Conservation (phyloP, 2,329 filamentous ascomycete species). For the Xylariaceae sp. region DNA sequence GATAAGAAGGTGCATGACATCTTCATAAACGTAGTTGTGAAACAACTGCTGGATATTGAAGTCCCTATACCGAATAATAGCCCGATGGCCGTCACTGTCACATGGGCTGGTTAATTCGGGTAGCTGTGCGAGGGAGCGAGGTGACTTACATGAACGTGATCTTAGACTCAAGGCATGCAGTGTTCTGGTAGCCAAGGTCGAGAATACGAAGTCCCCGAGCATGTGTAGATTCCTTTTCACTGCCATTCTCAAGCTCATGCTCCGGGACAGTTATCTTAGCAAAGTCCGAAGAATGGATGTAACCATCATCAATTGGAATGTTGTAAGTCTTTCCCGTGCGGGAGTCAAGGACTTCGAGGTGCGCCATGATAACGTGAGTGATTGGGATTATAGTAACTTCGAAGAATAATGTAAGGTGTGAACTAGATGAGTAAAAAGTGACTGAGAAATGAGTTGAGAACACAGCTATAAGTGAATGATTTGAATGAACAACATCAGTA, state of each 20-base stretch:
- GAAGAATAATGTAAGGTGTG: background rate
- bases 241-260: slow-evolving; percentile 5
- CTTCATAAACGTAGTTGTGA: slow-evolving; percentile 36
- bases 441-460: background rate
- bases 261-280: slow-evolving; percentile 31
- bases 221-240: slow-evolving; percentile 16
- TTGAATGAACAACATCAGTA: slow-evolving; percentile 1
- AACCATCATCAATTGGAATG: slow-evolving; percentile 35
- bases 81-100: slow-evolving; percentile 34
- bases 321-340: slow-evolving; percentile 37
- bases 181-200: slow-evolving; percentile 37
- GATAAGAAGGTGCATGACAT: slow-evolving; percentile 46
- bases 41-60: slow-evolving; percentile 36
- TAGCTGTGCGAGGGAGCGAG: background rate
- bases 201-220: slow-evolving; percentile 31
- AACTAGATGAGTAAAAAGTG: background rate
- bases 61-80: slow-evolving; percentile 35
- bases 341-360: slow-evolving; percentile 36
- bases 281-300: slow-evolving; percentile 34
- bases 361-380: slow-evolving; percentile 28
- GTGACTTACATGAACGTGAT: slow-evolving; percentile 36
- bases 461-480: slow-evolving; percentile 7
- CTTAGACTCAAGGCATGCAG: slow-evolving; percentile 38
- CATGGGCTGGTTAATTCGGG: background rate
- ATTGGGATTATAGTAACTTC: background rate